Evolutionary conservation across 805 yeast genomes (phyloP), one percentile per base, ranked within the genome.

Genomic region (Saccharomyces kudriavzevii): DNA sequence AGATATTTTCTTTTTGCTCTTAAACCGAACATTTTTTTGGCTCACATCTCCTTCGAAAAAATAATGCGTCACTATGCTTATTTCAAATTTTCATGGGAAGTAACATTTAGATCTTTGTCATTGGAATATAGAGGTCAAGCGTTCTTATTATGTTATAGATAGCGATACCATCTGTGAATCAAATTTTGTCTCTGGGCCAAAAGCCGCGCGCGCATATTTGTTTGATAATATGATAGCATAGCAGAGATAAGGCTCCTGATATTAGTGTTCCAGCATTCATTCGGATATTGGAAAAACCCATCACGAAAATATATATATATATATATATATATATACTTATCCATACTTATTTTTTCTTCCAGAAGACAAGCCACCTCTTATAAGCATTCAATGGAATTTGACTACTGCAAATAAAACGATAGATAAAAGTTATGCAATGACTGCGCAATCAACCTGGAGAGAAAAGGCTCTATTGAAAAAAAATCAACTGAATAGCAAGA

Each of bases 1-100:
- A 73, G 77, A 73, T 46, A 51, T 63, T 54, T 58, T 61, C 62
- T 56, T 51, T 57, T 57, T 40, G 29, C 11, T 17, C 2, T 3
- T 5, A 35, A 17, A 6, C 24, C 22, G n/a, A n/a, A n/a, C n/a
- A n/a, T n/a, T n/a, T n/a, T n/a, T n/a, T n/a, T n/a, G n/a, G n/a
- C n/a, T n/a, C n/a, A n/a, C n/a, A n/a, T n/a, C n/a, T n/a, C n/a
- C n/a, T n/a, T n/a, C n/a, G n/a, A n/a, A n/a, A n/a, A n/a, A n/a
- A n/a, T n/a, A n/a, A n/a, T n/a, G n/a, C n/a, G n/a, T n/a, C n/a
- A n/a, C n/a, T n/a, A n/a, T n/a, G n/a, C n/a, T n/a, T n/a, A n/a
- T n/a, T n/a, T n/a, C n/a, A n/a, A n/a, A n/a, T n/a, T n/a, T n/a
- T n/a, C n/a, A n/a, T n/a, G n/a, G n/a, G n/a, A n/a, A n/a, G n/a